Evolutionary conservation across 306 rosid genomes (phyloP), one percentile per base, ranked within the genome.

Genomic region (Phaseolus lunatus): DNA sequence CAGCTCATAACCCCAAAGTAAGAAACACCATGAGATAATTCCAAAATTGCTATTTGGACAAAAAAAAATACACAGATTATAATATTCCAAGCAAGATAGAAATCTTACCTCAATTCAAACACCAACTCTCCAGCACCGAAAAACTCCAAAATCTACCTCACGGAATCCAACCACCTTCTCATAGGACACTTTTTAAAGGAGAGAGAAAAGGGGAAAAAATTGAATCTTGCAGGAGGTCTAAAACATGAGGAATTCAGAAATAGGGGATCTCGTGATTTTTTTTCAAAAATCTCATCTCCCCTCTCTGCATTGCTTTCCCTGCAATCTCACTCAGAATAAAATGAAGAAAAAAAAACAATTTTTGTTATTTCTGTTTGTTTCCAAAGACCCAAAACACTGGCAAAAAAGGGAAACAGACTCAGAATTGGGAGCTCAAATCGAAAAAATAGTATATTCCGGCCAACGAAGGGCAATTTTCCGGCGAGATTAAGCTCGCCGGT

Each of bases 401-500:
- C 37, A 10, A 43, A 49, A 15, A 62, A 48, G 3, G 16, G 48
- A n/a, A 22, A 66, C 67, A 19, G 47, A 80, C 63, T 75, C 49
- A 0, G 10, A 72, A 61, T 61, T 78, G 20, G 1, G 26, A 73
- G 72, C 73, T 83, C 27, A 64, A 23, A 58, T 33, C 61, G 70
- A 15, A 52, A 66, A 49, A 68, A 7, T 41, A 29, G 20, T 1
- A 47, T 71, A 76, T 54, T 70, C 80, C 67, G 82, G 41, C 78
- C 9, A 71, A 39, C 37, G 19, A 9, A 43, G 77, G 76, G 70
- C 76, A 69, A 54, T 35, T 41, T 67, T 53, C 84, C 89, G 88
- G 89, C 89, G 85, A 83, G 83, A 33, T 70, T 69, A 53, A 35
- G 62, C 68, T 82, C 92, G 92, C 89, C 90, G 85, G 90, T 81